Base-by-base conservation (phyloP, 2,329 filamentous ascomycete genomes). In the Ascochyta lentis region DNA sequence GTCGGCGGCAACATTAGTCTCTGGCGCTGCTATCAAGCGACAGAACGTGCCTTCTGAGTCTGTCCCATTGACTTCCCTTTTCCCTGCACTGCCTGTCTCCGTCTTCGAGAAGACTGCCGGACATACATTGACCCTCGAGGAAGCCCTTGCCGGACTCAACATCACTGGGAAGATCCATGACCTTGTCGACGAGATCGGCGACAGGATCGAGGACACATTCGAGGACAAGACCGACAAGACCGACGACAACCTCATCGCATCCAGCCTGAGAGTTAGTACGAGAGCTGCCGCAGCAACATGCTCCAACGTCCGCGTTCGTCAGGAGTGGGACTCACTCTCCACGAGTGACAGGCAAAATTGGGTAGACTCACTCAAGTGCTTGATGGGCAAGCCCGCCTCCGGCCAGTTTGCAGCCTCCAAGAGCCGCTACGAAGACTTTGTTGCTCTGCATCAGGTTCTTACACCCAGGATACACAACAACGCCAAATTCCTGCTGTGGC, bases 401-500 rank as follows among this genome's bases (percentile, higher is more conserved):
- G 70, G 70, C 49, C 58, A 62, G 19, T 75, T 69, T 29, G 2
- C 59, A 10, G 51, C 62, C 15, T 56, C 72, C 22, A 67, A 46
- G 50, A 72, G 64, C 46, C 67, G 69, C 7, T 75, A 74, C 48
- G 72, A 75, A 48, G 72, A 75, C 34, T 44, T 72, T 13, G 67
- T 70, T 33, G 66, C 68, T 19, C 60, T 75, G 29, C 72, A 75
- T 56, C 72, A 75, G 56, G 58, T 38, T 3, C 60, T 72, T 9
- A 75, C 71, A 2, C 66, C 66, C 38, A 71, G 70, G 29, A 68
- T 75, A 3, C 72, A 75, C 54, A 50, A 54, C 39, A 75, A 63
- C 58, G 23, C 58, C 34, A 75, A 74, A 42, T 79, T 79, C 69
- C 61, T 78, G 37, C 62, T 77, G 19, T 80, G 78, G 78, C 78